Conservation (phyloP, 2,329 filamentous ascomycete species). For the Domatiomyces globalis region DNA sequence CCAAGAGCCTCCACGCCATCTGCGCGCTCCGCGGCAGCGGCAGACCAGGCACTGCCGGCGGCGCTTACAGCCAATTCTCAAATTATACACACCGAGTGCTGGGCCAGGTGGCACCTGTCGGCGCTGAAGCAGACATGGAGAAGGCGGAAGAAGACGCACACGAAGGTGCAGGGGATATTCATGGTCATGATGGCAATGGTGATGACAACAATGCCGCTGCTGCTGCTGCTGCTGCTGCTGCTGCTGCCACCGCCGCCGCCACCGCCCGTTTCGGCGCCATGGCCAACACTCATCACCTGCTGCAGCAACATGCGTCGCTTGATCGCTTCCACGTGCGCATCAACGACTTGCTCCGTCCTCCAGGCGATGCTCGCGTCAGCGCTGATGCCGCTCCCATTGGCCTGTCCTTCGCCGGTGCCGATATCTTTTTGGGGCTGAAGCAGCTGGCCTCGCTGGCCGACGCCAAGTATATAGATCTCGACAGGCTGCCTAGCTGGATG, state of each 20-base stretch:
- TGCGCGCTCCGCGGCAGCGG: constrained; percentile 55
- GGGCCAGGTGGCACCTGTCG: constrained; percentile 13
- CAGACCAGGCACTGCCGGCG: constrained; percentile 56
- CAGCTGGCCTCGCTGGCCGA: constrained; percentile 63
- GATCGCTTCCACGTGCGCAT: constrained; percentile 13
- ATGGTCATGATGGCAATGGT: no score
- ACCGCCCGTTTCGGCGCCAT: constrained; percentile 10
- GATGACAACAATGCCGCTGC: not conserved
- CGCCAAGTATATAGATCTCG: constrained; percentile 45
- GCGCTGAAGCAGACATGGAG: constrained; percentile 1
- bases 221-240: constrained; percentile 34
- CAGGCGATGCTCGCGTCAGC: not conserved
- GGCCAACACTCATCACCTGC: not conserved
- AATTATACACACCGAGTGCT: constrained; percentile 15
- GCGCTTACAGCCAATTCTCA: constrained; percentile 64
- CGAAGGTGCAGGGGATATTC: not conserved
- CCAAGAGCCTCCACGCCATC: constrained; percentile 57
- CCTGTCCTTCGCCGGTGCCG: constrained; percentile 57
- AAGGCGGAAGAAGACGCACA: constrained; percentile 8
- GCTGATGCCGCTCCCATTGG: constrained; percentile 20
- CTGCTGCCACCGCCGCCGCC: constrained; percentile 34
- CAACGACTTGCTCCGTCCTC: constrained; percentile 1
- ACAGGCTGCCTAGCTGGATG: constrained; percentile 78
- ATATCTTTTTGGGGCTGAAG: constrained; percentile 69
- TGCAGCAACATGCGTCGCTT: constrained; percentile 9